Percentiles rank a stretch among this genome's conserved stretches.
phyloP scores from a whole-genome alignment of 352 stramenopile species.

The Peronospora farinosa region DNA sequence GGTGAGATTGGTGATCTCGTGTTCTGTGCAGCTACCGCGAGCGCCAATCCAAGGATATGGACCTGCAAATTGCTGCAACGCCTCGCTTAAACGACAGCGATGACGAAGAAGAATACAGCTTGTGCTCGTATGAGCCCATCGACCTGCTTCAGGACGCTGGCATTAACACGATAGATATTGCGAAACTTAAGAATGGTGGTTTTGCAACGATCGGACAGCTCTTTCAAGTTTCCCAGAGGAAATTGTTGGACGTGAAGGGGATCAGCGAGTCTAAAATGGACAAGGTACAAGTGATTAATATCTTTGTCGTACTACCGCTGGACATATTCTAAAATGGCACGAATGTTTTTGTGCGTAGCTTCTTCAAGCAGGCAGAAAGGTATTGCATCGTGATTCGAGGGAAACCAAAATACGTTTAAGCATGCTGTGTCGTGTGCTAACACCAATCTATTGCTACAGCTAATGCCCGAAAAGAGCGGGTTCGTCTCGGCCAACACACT shows the following conservation, averaged over 20 bases:
- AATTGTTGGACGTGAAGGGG: conserved; percentile 74
- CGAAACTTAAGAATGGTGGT: conserved; percentile 71
- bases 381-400: conserved; percentile 8
- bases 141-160: conserved; percentile 68
- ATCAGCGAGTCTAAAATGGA: conserved; percentile 86
- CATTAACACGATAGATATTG: conserved; percentile 69
- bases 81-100: conserved; percentile 34
- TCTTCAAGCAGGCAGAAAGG: conserved; percentile 70
- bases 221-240: conserved; percentile 67
- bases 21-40: conserved; percentile 17
- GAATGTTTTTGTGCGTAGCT: conserved; percentile 27
- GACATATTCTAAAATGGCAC: neutral
- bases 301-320: neutral
- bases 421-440: neutral
- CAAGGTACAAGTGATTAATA: conserved; percentile 38
- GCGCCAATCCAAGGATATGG: conserved; percentile 12
- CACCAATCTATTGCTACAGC: conserved; percentile 25
- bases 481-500: conserved; percentile 68
- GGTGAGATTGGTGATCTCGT: neutral
- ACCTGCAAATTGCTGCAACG: conserved; percentile 24
- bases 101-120: conserved; percentile 53
- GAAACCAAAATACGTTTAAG: neutral
- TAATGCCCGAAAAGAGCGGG: conserved; percentile 65
- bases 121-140: conserved; percentile 65
- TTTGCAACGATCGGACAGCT: conserved; percentile 78